Conservation (phyloP, 306 rosid genomes). For the Cyclanthera cordifolia region DNA sequence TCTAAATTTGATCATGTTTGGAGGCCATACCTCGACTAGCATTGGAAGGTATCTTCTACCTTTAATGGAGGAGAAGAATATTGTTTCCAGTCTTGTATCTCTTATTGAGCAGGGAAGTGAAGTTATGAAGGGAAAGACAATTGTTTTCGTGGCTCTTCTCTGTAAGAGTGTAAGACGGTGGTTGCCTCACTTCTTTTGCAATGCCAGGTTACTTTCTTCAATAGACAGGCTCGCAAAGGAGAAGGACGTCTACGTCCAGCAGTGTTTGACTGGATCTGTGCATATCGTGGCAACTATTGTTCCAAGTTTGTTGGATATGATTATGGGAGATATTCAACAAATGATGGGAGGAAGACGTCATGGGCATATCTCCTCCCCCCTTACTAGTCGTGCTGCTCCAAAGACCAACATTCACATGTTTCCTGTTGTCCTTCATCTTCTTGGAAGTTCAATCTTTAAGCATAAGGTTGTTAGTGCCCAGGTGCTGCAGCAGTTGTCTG, state of each 20-base stretch:
- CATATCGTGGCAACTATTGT: constrained; percentile 59
- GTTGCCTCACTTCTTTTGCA: constrained; percentile 85
- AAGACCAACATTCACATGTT: constrained; percentile 67
- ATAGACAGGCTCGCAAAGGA: constrained; percentile 87
- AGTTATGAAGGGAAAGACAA: constrained; percentile 80
- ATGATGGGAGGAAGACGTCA: constrained; percentile 86
- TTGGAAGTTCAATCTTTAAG: constrained; percentile 73
- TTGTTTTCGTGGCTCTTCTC: constrained; percentile 71
- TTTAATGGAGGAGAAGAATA: constrained; percentile 73
- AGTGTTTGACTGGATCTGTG: constrained; percentile 67
- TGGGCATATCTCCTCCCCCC: constrained; percentile 66
- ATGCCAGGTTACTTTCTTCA: constrained; percentile 69
- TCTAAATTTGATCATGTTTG: constrained; percentile 74
- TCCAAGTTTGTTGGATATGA: constrained; percentile 69
- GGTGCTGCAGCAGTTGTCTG: constrained; percentile 71
- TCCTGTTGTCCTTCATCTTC: constrained; percentile 94
- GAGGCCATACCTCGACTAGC: constrained; percentile 63
- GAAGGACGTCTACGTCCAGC: constrained; percentile 64
- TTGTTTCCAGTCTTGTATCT: constrained; percentile 59
- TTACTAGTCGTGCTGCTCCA: constrained; percentile 61
- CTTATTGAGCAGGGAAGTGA: constrained; percentile 88
- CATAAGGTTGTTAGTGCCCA: constrained; percentile 61
- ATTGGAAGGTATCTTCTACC: constrained; percentile 61
- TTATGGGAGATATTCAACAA: constrained; percentile 76
- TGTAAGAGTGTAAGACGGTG: constrained; percentile 79